Base-by-base conservation (phyloP, 768 basidiomycete species). In the Nidula microcarpa region DNA sequence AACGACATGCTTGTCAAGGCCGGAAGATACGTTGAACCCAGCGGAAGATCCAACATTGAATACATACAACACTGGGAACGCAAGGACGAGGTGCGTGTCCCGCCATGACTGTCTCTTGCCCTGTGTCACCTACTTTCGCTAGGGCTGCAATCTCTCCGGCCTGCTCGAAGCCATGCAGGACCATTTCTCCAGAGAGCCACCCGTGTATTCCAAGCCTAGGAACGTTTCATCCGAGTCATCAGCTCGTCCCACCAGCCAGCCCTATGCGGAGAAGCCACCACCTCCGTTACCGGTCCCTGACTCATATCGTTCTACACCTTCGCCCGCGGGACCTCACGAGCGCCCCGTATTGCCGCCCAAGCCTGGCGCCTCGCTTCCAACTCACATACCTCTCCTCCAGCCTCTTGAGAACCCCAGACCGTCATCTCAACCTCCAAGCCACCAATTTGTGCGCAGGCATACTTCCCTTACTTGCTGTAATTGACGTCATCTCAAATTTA, bases 1-100 rank as follows among this genome's bases (percentile, higher is more conserved):
- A 80, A 75, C 50, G 86, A 91, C 62, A 93, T 99, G 87, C 85
- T 94, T 54, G 84, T 99, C 60, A 85, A 86, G 59, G 78, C 91
- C 9, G 82, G 86, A 17, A 80, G 75, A 44, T 76, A 80, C 63
- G 78, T 98, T 61, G 94, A 98, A 62, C 79, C 89, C 51, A 92
- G 87, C 63, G 95, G 89, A 17, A 75, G 78, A 57, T 92, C 83
- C 62, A 73, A 68, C 39, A 74, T 85, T 39, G 81, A 86, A 39
- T 96, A 93, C 65, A 64, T 89, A 46, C 78, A 77, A 44, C 74
- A 84, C 53, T 98, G 97, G 97, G 73, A 78, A 52, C 77, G 82
- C 60, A 94, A 95, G 67, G 79, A 79, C 66, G 93, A 97, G 81
- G 93, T 93, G 63, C 59, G 82, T 67, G 50, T 41, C 48, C 55